Evolutionary conservation across 163 green algal species (phyloP).

Genomic region (Scenedesmus sp.): DNA sequence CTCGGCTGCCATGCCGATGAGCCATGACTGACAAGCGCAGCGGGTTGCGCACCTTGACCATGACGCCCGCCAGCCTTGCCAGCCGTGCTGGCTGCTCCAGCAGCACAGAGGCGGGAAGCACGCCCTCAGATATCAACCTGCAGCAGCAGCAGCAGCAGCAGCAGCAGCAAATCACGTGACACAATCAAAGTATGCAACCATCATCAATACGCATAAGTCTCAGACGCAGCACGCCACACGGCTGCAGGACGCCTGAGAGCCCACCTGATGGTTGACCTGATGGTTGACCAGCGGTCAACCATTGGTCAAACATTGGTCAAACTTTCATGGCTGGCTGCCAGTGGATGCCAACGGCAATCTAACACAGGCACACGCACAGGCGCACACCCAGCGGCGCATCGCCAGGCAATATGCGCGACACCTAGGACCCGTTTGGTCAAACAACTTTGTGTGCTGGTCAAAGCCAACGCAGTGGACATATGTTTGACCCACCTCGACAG

Average conservation of each 20-base stretch:
- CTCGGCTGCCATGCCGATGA: no score
- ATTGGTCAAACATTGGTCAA: background rate
- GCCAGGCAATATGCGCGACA: background rate
- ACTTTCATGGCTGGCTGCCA: no score
- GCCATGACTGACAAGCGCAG: background rate
- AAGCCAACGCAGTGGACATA: background rate
- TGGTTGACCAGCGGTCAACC: background rate
- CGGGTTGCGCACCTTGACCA: conserved; percentile 44
- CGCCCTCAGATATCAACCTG: conserved; percentile 37
- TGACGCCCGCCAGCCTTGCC: conserved; percentile 6
- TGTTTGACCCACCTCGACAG: conserved; percentile 61
- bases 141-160: conserved; percentile 15
- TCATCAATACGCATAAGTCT: no score
- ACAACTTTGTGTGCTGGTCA: background rate
- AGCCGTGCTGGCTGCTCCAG: conserved; percentile 47
- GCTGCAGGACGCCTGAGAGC: background rate
- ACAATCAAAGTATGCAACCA: no score
- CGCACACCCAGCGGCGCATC: no score
- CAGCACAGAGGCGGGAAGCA: conserved; percentile 36
- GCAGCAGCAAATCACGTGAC: background rate
- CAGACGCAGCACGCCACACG: no score
- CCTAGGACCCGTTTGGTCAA: background rate
- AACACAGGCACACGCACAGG: no score
- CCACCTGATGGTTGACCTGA: no score
- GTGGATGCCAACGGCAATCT: no score